Conservation (phyloP, 805 yeast species). For the Metschnikowia bowlesiae region DNA sequence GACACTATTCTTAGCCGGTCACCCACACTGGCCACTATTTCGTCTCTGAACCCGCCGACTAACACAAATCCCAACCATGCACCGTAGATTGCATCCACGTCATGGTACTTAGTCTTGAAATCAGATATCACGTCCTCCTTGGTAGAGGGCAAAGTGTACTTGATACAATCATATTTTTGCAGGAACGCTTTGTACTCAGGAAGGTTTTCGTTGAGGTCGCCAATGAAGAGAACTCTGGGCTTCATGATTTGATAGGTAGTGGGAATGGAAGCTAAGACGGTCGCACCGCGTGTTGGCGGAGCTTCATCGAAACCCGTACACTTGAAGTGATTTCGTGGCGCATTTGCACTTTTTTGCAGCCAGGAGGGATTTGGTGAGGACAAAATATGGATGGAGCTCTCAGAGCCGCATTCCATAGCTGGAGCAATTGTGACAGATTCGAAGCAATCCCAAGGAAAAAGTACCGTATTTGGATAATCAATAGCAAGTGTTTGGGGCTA, state of each 20-base stretch:
- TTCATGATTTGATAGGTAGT: neutral
- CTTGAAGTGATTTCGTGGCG: neutral
- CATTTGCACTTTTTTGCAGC: constrained; percentile 2
- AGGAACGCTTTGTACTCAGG: constrained; percentile 44
- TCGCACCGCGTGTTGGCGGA: neutral
- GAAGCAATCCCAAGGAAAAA: neutral
- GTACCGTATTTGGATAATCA: no score
- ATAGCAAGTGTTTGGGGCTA: no score
- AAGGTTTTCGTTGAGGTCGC: constrained; percentile 44
- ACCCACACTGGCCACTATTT: constrained; percentile 44
- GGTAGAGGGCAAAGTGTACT: constrained; percentile 38
- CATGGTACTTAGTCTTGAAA: constrained; percentile 36
- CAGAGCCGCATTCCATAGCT: neutral
- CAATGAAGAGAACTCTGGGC: constrained; percentile 44
- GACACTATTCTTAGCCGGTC: constrained; percentile 43
- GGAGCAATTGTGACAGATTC: neutral
- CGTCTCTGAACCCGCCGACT: constrained; percentile 47
- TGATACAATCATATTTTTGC: constrained; percentile 32
- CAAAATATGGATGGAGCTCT: neutral
- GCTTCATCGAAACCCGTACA: neutral
- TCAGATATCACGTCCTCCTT: constrained; percentile 39
- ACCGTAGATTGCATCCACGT: constrained; percentile 52
- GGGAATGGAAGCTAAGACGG: neutral
- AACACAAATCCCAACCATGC: constrained; percentile 54
- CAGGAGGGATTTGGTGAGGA: neutral